Percentiles rank a stretch among this genome's conserved stretches.
phyloP scores from a whole-genome alignment of 2,329 filamentous ascomycete species.

The Fusarium hostae region DNA sequence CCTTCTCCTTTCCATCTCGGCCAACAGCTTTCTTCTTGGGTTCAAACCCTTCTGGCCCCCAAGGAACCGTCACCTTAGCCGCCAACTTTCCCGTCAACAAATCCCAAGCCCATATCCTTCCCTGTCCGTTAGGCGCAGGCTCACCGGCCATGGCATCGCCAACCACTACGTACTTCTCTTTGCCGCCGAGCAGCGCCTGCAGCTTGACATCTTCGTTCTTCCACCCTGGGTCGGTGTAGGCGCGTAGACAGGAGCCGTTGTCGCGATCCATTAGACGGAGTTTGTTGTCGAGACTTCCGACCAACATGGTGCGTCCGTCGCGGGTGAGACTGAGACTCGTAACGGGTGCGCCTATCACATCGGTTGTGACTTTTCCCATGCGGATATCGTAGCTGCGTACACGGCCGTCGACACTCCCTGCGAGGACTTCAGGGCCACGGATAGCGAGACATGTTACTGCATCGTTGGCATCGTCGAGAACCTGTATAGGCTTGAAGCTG shows the following conservation, averaged over 20 bases:
- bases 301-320: constrained; percentile 79
- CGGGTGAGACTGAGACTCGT: constrained; percentile 78
- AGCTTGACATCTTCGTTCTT: constrained; percentile 79
- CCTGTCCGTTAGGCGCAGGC: constrained; percentile 56
- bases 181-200: constrained; percentile 77
- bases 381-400: constrained; percentile 85
- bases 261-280: constrained; percentile 84
- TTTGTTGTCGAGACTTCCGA: constrained; percentile 79
- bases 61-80: constrained; percentile 69
- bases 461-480: constrained; percentile 78
- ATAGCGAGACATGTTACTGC: constrained; percentile 66
- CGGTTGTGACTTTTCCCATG: constrained; percentile 75
- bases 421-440: constrained; percentile 68
- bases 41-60: constrained; percentile 63
- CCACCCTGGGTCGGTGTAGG: constrained; percentile 69
- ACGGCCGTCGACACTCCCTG: constrained; percentile 85
- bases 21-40: constrained; percentile 65
- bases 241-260: constrained; percentile 77
- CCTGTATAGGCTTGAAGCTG: constrained; percentile 74
- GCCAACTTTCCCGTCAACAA: constrained; percentile 76
- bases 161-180: constrained; percentile 80
- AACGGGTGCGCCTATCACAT: constrained; percentile 77
- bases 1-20: constrained; percentile 69
- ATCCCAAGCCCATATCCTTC: constrained; percentile 84
- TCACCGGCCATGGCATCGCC: constrained; percentile 74